A percentile compares a stretch with the other conserved stretches of the same genome.
These are phyloP conservation scores for Neurospora cerealis DNA, from an alignment of 495 filamentous ascomycete species.

Conservation along the genomic window DNA sequence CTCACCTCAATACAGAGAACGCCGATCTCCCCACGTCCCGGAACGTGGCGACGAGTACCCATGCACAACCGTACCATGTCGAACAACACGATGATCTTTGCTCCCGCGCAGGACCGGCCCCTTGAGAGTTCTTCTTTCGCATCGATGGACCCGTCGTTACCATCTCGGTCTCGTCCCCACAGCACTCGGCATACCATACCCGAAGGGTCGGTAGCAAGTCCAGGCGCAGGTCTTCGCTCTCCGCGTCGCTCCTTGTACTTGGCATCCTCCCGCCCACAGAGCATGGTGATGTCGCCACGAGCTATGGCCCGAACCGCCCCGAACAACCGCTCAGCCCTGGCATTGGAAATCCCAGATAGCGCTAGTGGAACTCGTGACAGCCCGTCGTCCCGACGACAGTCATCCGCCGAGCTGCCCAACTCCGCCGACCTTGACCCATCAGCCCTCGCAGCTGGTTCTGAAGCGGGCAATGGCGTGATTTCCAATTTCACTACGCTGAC, in stretches of 20 bases:
- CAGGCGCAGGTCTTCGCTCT: slow-evolving; percentile 32
- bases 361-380: background rate
- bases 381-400: slow-evolving; percentile 24
- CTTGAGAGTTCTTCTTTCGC: slow-evolving; percentile 41
- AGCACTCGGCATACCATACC: slow-evolving; percentile 26
- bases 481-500: slow-evolving; percentile 72
- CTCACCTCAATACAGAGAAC: slow-evolving; percentile 11
- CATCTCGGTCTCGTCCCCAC: slow-evolving; percentile 21
- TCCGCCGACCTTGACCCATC: slow-evolving; percentile 50
- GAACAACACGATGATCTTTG: slow-evolving; percentile 69
- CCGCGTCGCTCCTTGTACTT: slow-evolving; percentile 37
- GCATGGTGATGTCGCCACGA: slow-evolving; percentile 44
- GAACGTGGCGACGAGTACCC: slow-evolving; percentile 22
- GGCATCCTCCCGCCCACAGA: slow-evolving; percentile 24
- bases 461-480: slow-evolving; percentile 36
- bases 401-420: slow-evolving; percentile 55
- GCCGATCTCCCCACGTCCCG: slow-evolving; percentile 21
- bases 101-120: slow-evolving; percentile 33
- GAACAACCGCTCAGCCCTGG: slow-evolving; percentile 21
- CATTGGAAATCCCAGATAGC: slow-evolving; percentile 17
- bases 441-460: slow-evolving; percentile 33
- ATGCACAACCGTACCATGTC: slow-evolving; percentile 57
- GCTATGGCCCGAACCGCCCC: slow-evolving; percentile 40
- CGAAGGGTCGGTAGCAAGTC: slow-evolving; percentile 27
- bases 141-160: slow-evolving; percentile 21